Evolutionary conservation across 139 green algal species (phyloP), one percentile per base, ranked within the genome.

Genomic region (Chlorella vulgaris): DNA sequence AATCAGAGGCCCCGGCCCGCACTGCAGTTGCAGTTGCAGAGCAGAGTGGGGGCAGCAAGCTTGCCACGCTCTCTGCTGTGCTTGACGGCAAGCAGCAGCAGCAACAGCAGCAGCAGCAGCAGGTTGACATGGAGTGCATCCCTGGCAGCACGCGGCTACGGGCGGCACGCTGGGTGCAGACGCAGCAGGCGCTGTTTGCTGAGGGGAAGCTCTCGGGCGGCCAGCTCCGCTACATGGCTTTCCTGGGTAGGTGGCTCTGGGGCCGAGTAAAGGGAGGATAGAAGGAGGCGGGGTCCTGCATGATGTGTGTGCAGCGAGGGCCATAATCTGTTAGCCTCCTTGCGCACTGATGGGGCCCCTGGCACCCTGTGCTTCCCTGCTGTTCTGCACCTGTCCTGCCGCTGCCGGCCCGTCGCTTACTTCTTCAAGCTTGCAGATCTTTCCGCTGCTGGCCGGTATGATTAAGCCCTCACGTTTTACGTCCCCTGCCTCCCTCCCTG

Each of bases 151-250:
- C 33, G 39, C 47, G 69, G 6, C 28, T 88, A 55, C 67, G 58
- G 7, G 82, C 90, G 53, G 31, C 51, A 62, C 86, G 88, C 24
- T 92, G 88, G 88, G 82, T 90, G 40, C 38, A 86, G 71, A 89
- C 84, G 39, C 86, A 91, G 80, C 69, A 75, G 47, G 83, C 83
- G n/a, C 60, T 91, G 65, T 86, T 81, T 31, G 50, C 55, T 10
- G 81, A 89, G 50, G 65, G 80, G 53, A 78, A 81, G 24, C 78
- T 92, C 40, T 85, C 81, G 31, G 22, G 39, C 0, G 70, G 66
- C 18, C 88, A 91, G 76, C 69, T 89, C 29, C 86, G 85, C 33
- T 91, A 91, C 84, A 80, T 91, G 61, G 75, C 81, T 38, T 81
- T 91, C 61, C 83, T 91, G 28, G 71, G 74, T 81, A 78, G 19